These are phyloP conservation scores for Dipodascopsis tothii DNA, from an alignment of 805 yeast species.

Conservation along the genomic window DNA sequence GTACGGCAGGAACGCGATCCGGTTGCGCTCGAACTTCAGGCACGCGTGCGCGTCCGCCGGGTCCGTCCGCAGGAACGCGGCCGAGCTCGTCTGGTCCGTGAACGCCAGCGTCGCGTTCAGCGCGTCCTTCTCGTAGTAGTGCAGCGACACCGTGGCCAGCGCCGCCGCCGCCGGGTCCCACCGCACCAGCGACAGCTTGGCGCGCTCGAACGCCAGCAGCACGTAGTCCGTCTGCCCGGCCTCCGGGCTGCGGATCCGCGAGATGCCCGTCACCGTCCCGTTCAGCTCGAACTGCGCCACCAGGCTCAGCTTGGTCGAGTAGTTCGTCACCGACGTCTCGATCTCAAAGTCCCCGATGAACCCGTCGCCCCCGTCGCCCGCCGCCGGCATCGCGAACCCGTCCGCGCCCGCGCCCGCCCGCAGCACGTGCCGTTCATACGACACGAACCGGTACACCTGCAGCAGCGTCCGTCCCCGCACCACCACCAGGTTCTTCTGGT, in stretches of 20 bases:
- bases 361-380: constrained; percentile 10
- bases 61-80: constrained; percentile 50
- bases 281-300: constrained; percentile 62
- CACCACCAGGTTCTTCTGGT: constrained; percentile 48
- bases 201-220: constrained; percentile 58
- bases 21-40: constrained; percentile 51
- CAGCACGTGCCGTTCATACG: constrained; percentile 19
- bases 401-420: constrained; percentile 21
- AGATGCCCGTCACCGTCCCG: constrained; percentile 59
- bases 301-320: constrained; percentile 34
- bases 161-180: constrained; percentile 55
- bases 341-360: constrained; percentile 25
- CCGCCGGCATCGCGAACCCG: constrained; percentile 1
- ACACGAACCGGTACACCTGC: constrained; percentile 48
- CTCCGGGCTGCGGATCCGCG: constrained; percentile 36
- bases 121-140: constrained; percentile 71
- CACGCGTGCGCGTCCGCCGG: constrained; percentile 47
- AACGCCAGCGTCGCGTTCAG: constrained; percentile 2
- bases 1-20: constrained; percentile 67
- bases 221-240: constrained; percentile 51
- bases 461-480: constrained; percentile 60
- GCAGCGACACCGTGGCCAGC: constrained; percentile 70
- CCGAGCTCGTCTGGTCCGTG: constrained; percentile 20
- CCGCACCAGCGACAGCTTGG: constrained; percentile 66
- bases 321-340: constrained; percentile 22